Evolutionary conservation across 2,329 filamentous ascomycete species (phyloP).

Genomic region (Hypocreales sp.): DNA sequence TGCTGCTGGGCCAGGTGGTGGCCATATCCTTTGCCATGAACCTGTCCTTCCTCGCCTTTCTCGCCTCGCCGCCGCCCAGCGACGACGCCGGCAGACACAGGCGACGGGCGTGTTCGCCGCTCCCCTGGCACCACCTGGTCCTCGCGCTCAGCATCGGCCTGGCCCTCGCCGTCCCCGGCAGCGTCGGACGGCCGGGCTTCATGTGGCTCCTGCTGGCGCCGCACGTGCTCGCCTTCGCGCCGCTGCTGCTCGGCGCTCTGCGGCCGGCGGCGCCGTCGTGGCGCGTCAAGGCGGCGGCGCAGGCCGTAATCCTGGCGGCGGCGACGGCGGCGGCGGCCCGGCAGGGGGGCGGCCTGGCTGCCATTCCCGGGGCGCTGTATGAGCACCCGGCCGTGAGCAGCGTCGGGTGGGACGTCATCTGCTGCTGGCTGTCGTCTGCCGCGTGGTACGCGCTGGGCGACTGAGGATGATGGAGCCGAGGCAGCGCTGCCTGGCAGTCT

Average conservation of each 20-base stretch:
- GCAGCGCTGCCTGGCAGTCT: too few relatives aligned
- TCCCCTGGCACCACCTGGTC: slow-evolving; percentile 4
- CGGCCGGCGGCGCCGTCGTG: slow-evolving; percentile 3
- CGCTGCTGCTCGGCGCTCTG: slow-evolving; percentile 6
- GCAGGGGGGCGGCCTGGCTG: slow-evolving; percentile 2
- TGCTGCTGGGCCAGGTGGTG: slow-evolving; percentile 12
- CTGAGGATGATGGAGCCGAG: too few relatives aligned
- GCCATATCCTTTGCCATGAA: slow-evolving; percentile 13
- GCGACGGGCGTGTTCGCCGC: too few relatives aligned
- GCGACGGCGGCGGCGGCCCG: slow-evolving; percentile 1
- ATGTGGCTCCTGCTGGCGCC: slow-evolving; percentile 7
- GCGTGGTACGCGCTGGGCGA: slow-evolving; percentile 5
- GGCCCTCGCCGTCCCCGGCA: slow-evolving; percentile 5
- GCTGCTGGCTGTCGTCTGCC: slow-evolving; percentile 9
- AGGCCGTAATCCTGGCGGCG: slow-evolving; percentile 3
- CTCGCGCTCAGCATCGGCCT: slow-evolving; percentile 5
- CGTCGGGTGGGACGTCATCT: slow-evolving; percentile 12
- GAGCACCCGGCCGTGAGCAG: slow-evolving; percentile 12
- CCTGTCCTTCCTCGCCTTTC: slow-evolving; percentile 11
- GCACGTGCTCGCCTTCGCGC: slow-evolving; percentile 10
- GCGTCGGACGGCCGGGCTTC: slow-evolving; percentile 5
- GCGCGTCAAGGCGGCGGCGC: slow-evolving; percentile 2
- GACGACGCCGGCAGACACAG: too few relatives aligned
- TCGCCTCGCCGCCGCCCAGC: too few relatives aligned
- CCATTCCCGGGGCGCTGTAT: slow-evolving; percentile 5